Evolutionary conservation across 345 rosid genomes (phyloP).

Genomic region (Salix koriyanagi): DNA sequence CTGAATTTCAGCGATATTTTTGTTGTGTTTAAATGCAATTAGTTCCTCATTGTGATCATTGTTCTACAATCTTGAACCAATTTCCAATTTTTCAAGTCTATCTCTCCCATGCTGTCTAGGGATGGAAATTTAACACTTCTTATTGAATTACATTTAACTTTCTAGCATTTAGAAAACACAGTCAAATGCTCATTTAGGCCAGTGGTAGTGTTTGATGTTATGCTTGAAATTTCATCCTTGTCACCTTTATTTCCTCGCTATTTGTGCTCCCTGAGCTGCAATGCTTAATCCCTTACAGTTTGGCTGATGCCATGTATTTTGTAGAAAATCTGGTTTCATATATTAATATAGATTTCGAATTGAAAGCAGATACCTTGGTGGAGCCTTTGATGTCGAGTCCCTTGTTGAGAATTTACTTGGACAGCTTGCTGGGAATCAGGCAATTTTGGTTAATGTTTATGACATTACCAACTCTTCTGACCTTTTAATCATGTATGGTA

Average conservation of each 20-base stretch:
- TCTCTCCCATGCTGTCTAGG: background rate
- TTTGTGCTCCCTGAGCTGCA: background rate
- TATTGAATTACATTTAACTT: background rate
- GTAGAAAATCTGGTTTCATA: background rate
- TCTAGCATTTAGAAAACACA: background rate
- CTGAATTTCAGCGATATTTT: background rate
- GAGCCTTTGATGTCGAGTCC: slow-evolving; percentile 98
- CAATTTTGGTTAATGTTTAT: slow-evolving; percentile 81
- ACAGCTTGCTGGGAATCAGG: slow-evolving; percentile 95
- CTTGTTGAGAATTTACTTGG: slow-evolving; percentile 96
- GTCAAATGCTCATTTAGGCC: background rate
- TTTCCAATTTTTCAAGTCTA: no score
- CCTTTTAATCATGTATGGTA: slow-evolving; percentile 87
- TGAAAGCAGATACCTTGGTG: slow-evolving; percentile 82
- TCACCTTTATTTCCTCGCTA: background rate
- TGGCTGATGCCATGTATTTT: background rate
- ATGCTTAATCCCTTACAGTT: background rate
- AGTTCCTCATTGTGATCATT: background rate
- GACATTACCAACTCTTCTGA: slow-evolving; percentile 83
- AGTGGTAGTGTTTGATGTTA: background rate
- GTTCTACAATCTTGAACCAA: background rate
- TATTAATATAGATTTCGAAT: slow-evolving; percentile 8
- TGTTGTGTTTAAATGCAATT: background rate
- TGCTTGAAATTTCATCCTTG: background rate
- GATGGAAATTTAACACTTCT: background rate